Conservation (phyloP, 352 stramenopile genomes). For the Phytophthora cryptogea region DNA sequence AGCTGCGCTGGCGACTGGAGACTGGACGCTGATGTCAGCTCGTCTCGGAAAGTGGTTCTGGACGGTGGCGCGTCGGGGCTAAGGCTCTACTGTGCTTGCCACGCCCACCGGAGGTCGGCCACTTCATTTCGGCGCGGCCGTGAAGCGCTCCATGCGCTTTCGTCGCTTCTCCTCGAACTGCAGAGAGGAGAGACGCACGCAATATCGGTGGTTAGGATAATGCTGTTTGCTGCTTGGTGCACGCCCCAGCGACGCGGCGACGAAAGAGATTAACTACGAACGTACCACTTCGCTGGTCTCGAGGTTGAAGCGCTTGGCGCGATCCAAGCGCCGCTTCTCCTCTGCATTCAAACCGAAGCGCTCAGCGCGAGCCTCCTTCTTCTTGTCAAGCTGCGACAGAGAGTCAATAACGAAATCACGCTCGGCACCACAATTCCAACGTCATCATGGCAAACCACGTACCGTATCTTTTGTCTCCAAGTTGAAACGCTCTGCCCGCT, state of each 20-base stretch:
- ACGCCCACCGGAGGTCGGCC: conserved; percentile 2
- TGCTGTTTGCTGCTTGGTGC: background rate
- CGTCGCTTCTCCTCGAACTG: conserved; percentile 79
- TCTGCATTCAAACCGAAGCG: conserved; percentile 86
- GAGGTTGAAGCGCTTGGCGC: conserved; percentile 83
- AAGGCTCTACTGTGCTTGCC: conserved; percentile 22
- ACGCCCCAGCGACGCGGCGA: conserved; percentile 14
- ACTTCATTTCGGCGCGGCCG: conserved; percentile 32
- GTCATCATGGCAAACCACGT: conserved; percentile 8
- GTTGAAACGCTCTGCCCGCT: conserved; percentile 78
- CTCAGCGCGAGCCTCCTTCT: conserved; percentile 78
- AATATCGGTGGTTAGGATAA: conserved; percentile 9
- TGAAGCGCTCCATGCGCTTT: conserved; percentile 77
- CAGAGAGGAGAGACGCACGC: background rate
- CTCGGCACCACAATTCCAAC: background rate
- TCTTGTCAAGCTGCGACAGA: conserved; percentile 68
- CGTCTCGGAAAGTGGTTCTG: conserved; percentile 3
- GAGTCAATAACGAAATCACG: conserved; percentile 11
- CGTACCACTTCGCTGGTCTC: conserved; percentile 81
- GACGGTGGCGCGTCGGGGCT: conserved; percentile 12
- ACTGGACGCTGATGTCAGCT: conserved; percentile 7
- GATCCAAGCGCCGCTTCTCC: conserved; percentile 78
- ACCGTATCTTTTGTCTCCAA: conserved; percentile 82
- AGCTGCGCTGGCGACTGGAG: conserved; percentile 8
- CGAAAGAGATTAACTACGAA: conserved; percentile 9